Evolutionary conservation across 257 asterid species (phyloP).

Genomic region (Plantago ovata): DNA sequence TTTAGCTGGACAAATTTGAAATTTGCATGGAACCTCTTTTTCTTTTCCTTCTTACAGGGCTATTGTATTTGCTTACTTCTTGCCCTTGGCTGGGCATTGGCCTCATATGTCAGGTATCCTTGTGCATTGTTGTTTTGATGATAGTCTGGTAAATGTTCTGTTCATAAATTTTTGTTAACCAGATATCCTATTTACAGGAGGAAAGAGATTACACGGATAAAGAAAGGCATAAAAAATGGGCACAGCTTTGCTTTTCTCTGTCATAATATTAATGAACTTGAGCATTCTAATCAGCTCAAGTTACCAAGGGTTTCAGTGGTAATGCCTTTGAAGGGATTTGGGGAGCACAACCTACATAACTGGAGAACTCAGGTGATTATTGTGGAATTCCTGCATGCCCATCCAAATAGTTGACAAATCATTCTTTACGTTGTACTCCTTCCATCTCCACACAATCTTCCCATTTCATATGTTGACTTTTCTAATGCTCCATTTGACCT

Average conservation of each 20-base stretch:
- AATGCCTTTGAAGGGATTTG: constrained; percentile 97
- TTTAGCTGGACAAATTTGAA: constrained; percentile 10
- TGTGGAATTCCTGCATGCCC: constrained; percentile 18
- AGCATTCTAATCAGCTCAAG: constrained; percentile 70
- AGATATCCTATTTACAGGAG: constrained; percentile 48
- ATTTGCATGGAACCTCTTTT: constrained; percentile 12
- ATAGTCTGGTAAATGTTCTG: constrained; percentile 3
- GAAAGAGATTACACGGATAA: constrained; percentile 70
- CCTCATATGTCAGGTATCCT: constrained; percentile 84
- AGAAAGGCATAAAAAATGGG: constrained; percentile 51
- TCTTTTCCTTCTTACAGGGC: constrained; percentile 56
- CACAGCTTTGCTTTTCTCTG: constrained; percentile 75
- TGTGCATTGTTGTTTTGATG: constrained; percentile 7
- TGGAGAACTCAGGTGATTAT: constrained; percentile 90
- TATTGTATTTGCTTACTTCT: constrained; percentile 67
- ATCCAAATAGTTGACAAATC: constrained; percentile 12
- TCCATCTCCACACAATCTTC: too few relatives aligned
- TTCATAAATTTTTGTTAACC: constrained; percentile 11
- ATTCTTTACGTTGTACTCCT: background rate
- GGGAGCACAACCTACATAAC: constrained; percentile 96
- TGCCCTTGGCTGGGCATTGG: constrained; percentile 95
- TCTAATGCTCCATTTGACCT: too few relatives aligned
- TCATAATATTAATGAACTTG: constrained; percentile 67
- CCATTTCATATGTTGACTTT: too few relatives aligned
- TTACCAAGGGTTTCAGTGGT: constrained; percentile 92